Evolutionary conservation across 2,329 filamentous ascomycete genomes (phyloP).

Genomic region (Macrophomina phaseolina): DNA sequence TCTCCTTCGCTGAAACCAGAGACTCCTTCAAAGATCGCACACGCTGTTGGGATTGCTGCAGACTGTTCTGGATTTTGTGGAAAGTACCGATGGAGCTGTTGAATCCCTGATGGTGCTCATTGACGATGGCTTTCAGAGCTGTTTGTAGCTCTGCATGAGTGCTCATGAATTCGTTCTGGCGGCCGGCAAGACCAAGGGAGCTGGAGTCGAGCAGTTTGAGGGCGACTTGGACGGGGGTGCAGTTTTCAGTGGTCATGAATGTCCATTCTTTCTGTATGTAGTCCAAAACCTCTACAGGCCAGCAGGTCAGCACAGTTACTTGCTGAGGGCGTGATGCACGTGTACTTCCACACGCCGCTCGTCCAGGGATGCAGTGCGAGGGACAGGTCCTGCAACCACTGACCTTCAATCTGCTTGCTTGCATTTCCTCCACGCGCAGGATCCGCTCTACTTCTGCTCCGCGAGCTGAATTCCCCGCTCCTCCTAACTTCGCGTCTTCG

Average conservation of each 20-base stretch:
- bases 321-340: neutral
- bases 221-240: constrained; percentile 92
- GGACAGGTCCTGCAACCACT: constrained; percentile 29
- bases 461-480: constrained; percentile 40
- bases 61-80: constrained; percentile 95
- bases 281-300: constrained; percentile 66
- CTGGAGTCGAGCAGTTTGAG: constrained; percentile 92
- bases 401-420: constrained; percentile 45
- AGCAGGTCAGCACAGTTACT: constrained; percentile 27
- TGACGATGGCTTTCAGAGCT: constrained; percentile 91
- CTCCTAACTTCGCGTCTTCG: constrained; percentile 48
- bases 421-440: constrained; percentile 25
- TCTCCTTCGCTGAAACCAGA: constrained; percentile 78
- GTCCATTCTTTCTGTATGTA: constrained; percentile 90
- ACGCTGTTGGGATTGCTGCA: constrained; percentile 84
- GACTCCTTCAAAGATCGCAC: constrained; percentile 84
- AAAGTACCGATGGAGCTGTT: constrained; percentile 99
- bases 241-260: constrained; percentile 86
- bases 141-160: constrained; percentile 89
- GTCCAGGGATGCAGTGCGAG: neutral
- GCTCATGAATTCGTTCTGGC: constrained; percentile 82
- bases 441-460: constrained; percentile 16
- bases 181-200: constrained; percentile 88
- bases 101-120: constrained; percentile 98
- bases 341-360: neutral